phyloP scores from a whole-genome alignment of 768 basidiomycete species.

The Xerocomellus chrysenteron region DNA sequence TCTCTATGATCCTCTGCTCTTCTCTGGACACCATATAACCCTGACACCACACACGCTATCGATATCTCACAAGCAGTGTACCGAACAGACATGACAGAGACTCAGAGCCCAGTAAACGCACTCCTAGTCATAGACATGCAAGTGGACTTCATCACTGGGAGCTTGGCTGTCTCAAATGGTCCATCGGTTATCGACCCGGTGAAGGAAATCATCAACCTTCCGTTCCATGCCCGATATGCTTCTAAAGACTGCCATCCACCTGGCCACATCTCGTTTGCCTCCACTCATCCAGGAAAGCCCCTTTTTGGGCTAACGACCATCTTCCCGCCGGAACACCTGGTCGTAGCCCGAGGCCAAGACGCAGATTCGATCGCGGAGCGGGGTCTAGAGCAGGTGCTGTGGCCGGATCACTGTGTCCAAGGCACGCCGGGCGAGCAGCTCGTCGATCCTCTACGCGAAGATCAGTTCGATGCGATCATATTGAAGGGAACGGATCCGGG shows the following conservation, averaged over 20 bases:
- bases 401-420: slow-evolving; percentile 81
- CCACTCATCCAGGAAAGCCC: slow-evolving; percentile 40
- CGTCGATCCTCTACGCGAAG: slow-evolving; percentile 48
- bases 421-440: slow-evolving; percentile 59
- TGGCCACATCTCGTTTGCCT: slow-evolving; percentile 72
- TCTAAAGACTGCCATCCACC: slow-evolving; percentile 60
- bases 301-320: slow-evolving; percentile 42
- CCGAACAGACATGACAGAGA: slow-evolving; percentile 18
- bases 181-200: slow-evolving; percentile 55
- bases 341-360: slow-evolving; percentile 29
- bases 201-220: slow-evolving; percentile 55
- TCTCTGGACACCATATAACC: neutral
- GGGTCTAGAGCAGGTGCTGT: slow-evolving; percentile 56
- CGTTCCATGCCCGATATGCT: slow-evolving; percentile 51
- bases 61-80: neutral
- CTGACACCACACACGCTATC: neutral
- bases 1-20: neutral
- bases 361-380: slow-evolving; percentile 12
- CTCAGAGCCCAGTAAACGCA: slow-evolving; percentile 34
- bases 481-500: slow-evolving; percentile 55
- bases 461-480: slow-evolving; percentile 42
- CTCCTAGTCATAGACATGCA: slow-evolving; percentile 79
- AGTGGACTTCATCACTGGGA: slow-evolving; percentile 77
- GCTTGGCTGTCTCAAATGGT: slow-evolving; percentile 67
- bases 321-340: slow-evolving; percentile 32